Base-by-base conservation (phyloP, 768 basidiomycete species). In the Hypholoma fasciculare region DNA sequence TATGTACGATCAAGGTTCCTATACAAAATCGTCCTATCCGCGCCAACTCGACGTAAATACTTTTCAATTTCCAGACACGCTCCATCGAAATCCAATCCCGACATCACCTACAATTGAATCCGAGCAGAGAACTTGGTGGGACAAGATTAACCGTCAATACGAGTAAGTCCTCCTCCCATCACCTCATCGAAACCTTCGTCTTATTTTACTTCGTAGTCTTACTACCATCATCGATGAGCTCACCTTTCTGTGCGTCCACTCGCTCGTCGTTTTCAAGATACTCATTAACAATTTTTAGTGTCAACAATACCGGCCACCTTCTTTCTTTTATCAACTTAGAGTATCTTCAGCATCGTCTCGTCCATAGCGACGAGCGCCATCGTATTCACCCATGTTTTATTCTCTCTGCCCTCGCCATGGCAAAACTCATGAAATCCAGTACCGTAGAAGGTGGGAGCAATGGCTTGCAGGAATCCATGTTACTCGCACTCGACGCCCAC, bases 321-420 rank as follows among this genome's bases (percentile, higher is more conserved):
- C 77, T 93, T 43, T 86, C 82, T 9, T 90, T 91, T 68, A 76
- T 92, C 62, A 83, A 89, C 65, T 68, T 84, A 16, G 73, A 76
- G 12, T 76, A 78, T 40, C 81, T 92, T 63, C 69, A 83, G 59
- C 75, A 77, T 51, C 79, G 75, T 55, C 70, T 92, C 48, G 76
- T 72, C 61, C 74, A 81, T 62, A 76, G 82, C 1, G 77, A 78
- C n/a, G 74, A 80, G 27, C 82, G 87, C 13, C 67, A 76, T 19
- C 71, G 71, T 13, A 83, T 91, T 59, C 90, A 91, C 61, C 90
- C 91, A 6, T 79, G 89, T 0, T 82, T 93, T 57, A 79, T 92
- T 47, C 78, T 86, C 30, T 80, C 90, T 1, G 80, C 79, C 7
- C 75, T 92, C 34, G 91, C 91, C 1, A 77, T 92, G 74, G 82